Base-by-base conservation (phyloP, 129 eudicot genomes). In the Tanacetum coccineum region DNA sequence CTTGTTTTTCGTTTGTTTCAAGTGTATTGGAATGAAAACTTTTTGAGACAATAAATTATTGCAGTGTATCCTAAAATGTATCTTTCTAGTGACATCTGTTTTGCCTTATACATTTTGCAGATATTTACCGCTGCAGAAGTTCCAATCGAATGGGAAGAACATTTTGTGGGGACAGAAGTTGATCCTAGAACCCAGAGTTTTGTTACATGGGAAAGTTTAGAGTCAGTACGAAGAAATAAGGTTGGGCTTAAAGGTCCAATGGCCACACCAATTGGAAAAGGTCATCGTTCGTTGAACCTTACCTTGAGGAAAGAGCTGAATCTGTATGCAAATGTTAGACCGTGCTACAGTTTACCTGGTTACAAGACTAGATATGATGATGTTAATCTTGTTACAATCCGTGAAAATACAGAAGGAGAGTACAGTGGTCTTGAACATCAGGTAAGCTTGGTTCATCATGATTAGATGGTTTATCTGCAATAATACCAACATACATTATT, bases 371-470 rank as follows among this genome's bases (percentile, higher is more conserved):
- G 90, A n/a, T 93, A 93, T 59, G 96, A 93, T 64, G 87, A 82
- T 70, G 98, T 93, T 11, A 77, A 93, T 76, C 95, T 93, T 59
- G 78, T 88, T 57, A 93, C 98, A 36, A 93, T 93, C 25, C 95
- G 96, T 75, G 98, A 93, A 73, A 93, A 93, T 77, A 93, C 98
- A 4, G 98, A 93, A 79, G 98, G 95, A 63, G 98, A 93, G 77
- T 93, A 88, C 81, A 93, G 98, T 77, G 96, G 98, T 66, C 96
- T 93, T 72, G 98, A 93, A 82, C 98, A 93, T 77, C 98, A 93
- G 76, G 98, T 61, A 61, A 61, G 50, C 3, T 15, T 75, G 4
- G 15, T 20, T 36, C 9, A 32, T 54, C 70, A 64, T 57, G 6
- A 36, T 7, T 6, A 36, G 8, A 36, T 36, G 42, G 7, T 9